Evolutionary conservation across 2,329 filamentous ascomycete species (phyloP), one percentile per base, ranked within the genome.

Genomic region (Epichloe bromicola): DNA sequence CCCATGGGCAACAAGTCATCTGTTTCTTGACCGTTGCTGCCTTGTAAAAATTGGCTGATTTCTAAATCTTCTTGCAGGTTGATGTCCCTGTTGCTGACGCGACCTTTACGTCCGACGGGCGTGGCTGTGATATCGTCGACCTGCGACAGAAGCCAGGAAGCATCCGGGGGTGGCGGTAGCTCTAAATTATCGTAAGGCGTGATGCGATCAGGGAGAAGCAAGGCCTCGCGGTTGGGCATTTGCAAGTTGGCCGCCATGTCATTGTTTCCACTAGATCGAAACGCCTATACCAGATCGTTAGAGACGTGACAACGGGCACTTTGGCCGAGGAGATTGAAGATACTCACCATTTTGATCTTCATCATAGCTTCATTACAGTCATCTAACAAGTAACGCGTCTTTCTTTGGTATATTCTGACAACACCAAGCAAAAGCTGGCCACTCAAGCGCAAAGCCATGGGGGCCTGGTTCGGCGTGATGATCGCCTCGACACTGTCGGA

Each of bases 301-400:
- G 74, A 56, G 50, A 54, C 57, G 34, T 10, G 19, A 37, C 17
- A 12, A 15, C 11, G 5, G 17, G 5, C 8, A n/a, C 4, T 12
- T 30, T 14, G 12, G 5, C 40, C 7, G 12, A 36, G 4, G 14
- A 10, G 8, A 30, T 37, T 8, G 5, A 34, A 15, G 5, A 34
- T 45, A 59, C 75, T 40, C 71, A 96, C 91, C 89, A 97, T 94
- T 66, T 97, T 96, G 62, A 98, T 96, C 73, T 96, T 97, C 76
- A 95, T 84, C 58, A 98, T 74, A 39, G 91, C 91, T 70, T 98
- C 93, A 62, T 95, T 96, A 71, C 93, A 98, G 65, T 98, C 93
- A 63, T 98, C 93, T 46, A 97, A 75, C 48, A 98, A 74, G 68
- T 98, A 98, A 61, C 90, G 86, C 63, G 93, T 91, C 72, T 98